Percentiles rank a stretch among this genome's conserved stretches.
Conservation (phyloP, 202 grass and related monocot species). For the Schoenoplectus tabernaemontani region DNA sequence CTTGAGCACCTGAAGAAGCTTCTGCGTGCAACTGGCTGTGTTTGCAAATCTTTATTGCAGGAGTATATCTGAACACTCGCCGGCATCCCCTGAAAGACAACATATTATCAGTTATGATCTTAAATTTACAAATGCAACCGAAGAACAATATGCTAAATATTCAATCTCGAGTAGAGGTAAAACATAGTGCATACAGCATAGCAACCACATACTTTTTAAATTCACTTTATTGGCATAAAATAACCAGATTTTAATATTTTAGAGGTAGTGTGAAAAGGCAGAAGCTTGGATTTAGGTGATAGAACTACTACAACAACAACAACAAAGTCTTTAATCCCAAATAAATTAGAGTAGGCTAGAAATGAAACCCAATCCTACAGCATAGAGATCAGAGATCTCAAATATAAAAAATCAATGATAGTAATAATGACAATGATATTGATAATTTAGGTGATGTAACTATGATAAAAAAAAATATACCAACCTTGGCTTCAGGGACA, state of each 20-base stretch:
- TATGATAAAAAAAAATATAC: conserved; percentile 8
- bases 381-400: too few species aligned
- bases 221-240: not conserved
- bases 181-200: not conserved
- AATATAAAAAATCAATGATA: too few species aligned
- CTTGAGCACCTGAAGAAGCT: conserved; percentile 86
- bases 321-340: too few species aligned
- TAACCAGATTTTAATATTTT: not conserved
- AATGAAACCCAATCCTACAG: too few species aligned
- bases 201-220: not conserved
- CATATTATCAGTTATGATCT: conserved; percentile 13
- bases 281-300: not conserved
- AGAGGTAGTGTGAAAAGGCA: not conserved
- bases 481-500: conserved; percentile 73
- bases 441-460: too few species aligned
- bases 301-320: too few species aligned
- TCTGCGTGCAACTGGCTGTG: conserved; percentile 62
- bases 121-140: conserved; percentile 2
- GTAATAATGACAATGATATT: too few species aligned
- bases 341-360: too few species aligned
- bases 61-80: conserved; percentile 89
- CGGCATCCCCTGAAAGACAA: conserved; percentile 48
- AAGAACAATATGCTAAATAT: not conserved
- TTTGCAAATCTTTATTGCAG: conserved; percentile 64
- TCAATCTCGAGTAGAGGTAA: not conserved